phyloP scores from a whole-genome alignment of 2,329 filamentous ascomycete genomes.

The Aulographum hederae region DNA sequence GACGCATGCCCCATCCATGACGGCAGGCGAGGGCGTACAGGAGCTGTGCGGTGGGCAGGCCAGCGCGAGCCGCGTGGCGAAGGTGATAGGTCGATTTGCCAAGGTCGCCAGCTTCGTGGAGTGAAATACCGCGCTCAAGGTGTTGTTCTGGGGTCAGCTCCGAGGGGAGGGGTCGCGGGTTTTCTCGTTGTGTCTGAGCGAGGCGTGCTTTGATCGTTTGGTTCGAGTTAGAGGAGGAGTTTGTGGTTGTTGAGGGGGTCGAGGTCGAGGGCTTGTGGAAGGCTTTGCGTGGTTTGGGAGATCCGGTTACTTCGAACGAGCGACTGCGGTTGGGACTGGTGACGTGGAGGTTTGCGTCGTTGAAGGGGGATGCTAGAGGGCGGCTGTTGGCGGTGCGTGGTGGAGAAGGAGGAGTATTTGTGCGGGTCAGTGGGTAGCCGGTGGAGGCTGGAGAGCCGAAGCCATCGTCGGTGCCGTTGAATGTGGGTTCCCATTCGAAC shows the following conservation, averaged over 20 bases:
- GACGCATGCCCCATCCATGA: slow-evolving; percentile 94
- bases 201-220: slow-evolving; percentile 24
- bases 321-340: no score
- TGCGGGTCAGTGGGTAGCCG: slow-evolving; percentile 10
- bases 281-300: neutral
- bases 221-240: slow-evolving; percentile 21
- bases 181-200: slow-evolving; percentile 30
- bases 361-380: neutral
- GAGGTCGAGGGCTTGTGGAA: neutral
- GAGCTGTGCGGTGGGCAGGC: slow-evolving; percentile 85
- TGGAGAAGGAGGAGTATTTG: neutral
- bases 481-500: slow-evolving; percentile 18
- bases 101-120: slow-evolving; percentile 71
- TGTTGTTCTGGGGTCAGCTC: slow-evolving; percentile 77
- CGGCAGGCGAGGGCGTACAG: slow-evolving; percentile 87
- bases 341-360: neutral
- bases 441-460: slow-evolving; percentile 14
- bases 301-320: no score
- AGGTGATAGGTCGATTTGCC: slow-evolving; percentile 95
- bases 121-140: slow-evolving; percentile 72
- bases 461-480: slow-evolving; percentile 18
- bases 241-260: slow-evolving; percentile 1
- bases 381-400: neutral
- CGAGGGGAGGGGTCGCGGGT: slow-evolving; percentile 16
- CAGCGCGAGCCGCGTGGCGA: slow-evolving; percentile 68